Conservation (phyloP, 2,329 filamentous ascomycete species). For the Stylonectria norvegica region DNA sequence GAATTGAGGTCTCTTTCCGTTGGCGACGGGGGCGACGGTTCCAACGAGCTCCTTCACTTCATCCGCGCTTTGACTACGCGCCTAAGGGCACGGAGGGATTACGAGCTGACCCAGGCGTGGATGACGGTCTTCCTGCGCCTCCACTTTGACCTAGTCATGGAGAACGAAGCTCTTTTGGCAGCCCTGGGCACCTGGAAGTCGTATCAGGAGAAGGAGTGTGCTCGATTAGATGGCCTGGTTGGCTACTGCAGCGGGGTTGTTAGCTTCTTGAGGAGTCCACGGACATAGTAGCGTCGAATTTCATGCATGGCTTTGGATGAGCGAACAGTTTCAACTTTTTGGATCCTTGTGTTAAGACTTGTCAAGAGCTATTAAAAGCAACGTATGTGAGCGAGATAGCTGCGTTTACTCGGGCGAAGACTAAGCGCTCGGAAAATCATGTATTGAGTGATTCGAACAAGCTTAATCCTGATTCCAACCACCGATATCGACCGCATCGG, state of each 20-base stretch:
- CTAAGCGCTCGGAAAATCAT: no score
- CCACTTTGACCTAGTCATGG: conserved; percentile 60
- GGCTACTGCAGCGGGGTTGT: conserved; percentile 87
- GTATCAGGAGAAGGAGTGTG: conserved; percentile 68
- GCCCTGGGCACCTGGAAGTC: conserved; percentile 67
- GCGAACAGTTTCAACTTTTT: no score
- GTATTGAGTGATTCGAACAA: no score
- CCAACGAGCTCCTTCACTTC: conserved; percentile 75
- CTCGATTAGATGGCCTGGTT: conserved; percentile 69
- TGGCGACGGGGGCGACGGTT: conserved; percentile 42
- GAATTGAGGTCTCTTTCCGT: conserved; percentile 76
- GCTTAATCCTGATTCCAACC: no score
- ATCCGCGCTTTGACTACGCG: conserved; percentile 73
- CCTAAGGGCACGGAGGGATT: conserved; percentile 70
- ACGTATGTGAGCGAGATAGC: no score
- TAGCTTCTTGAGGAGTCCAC: conserved; percentile 67
- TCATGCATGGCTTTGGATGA: no score
- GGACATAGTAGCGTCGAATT: conserved; percentile 37
- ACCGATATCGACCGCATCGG: no score
- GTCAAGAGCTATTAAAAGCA: no score
- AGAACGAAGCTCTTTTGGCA: conserved; percentile 50
- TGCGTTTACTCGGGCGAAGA: no score
- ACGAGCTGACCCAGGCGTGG: conserved; percentile 94
- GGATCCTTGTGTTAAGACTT: no score
- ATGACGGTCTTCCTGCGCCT: conserved; percentile 90